Evolutionary conservation across 331 rosid genomes (phyloP).

Genomic region (Stylosanthes scabra): DNA sequence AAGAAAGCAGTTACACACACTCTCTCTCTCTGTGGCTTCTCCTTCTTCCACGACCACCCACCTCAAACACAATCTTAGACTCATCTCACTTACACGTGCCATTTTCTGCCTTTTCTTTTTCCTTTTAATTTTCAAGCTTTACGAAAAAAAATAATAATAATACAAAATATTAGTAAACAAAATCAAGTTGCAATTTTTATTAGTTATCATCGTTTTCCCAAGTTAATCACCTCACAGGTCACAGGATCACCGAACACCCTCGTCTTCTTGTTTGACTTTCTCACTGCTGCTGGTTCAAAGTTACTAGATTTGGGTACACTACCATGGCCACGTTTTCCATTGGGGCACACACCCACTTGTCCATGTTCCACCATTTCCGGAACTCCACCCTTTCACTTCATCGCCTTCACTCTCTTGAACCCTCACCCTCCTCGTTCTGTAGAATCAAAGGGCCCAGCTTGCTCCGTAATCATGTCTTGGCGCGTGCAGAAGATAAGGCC

Average conservation of each 20-base stretch:
- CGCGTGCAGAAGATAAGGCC: conserved; percentile 80
- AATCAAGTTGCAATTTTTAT: not conserved
- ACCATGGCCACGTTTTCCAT: conserved; percentile 71
- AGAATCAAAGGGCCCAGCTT: conserved; percentile 46
- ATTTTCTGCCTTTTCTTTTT: not conserved
- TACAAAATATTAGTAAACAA: not conserved
- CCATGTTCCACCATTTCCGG: conserved; percentile 46
- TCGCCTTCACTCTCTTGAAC: conserved; percentile 37
- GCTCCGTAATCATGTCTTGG: conserved; percentile 61
- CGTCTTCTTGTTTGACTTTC: not conserved
- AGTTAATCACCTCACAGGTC: not conserved
- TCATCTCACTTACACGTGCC: conserved; percentile 35
- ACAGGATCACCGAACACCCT: not conserved
- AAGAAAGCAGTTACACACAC: not conserved
- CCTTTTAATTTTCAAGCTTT: not conserved
- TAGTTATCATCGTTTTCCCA: not conserved
- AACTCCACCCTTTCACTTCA: conserved; percentile 33
- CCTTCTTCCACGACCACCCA: conserved; percentile 22
- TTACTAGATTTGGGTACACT: not conserved
- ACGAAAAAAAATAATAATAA: too few species aligned
- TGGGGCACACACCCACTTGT: conserved; percentile 56
- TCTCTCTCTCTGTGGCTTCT: not conserved
- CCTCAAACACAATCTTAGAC: conserved; percentile 19
- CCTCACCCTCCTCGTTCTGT: conserved; percentile 45
- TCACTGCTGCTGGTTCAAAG: not conserved